Evolutionary conservation across 2,329 filamentous ascomycete species (phyloP).

Genomic region (Ophiocordyceps unilateralis): DNA sequence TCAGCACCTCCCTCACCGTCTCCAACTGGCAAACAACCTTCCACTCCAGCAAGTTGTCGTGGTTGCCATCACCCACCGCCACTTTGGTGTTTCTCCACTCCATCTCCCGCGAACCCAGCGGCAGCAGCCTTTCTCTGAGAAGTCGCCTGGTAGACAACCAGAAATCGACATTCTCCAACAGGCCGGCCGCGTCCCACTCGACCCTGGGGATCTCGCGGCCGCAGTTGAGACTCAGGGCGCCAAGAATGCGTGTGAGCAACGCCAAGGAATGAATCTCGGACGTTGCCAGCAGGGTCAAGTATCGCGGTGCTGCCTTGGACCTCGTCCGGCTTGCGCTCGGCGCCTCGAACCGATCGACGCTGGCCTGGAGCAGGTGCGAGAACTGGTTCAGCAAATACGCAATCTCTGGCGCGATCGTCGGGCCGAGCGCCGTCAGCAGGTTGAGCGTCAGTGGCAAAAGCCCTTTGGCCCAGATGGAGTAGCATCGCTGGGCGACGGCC

Average conservation of each 20-base stretch:
- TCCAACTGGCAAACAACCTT: constrained; percentile 56
- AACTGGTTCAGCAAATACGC: constrained; percentile 82
- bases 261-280: constrained; percentile 66
- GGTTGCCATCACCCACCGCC: constrained; percentile 15
- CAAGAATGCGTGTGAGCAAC: constrained; percentile 57
- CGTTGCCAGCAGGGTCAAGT: constrained; percentile 55
- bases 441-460: constrained; percentile 79
- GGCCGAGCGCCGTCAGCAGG: constrained; percentile 64
- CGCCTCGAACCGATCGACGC: constrained; percentile 53
- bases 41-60: constrained; percentile 55
- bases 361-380: constrained; percentile 56
- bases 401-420: constrained; percentile 69
- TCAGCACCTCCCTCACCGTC: constrained; percentile 37
- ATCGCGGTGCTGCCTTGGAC: constrained; percentile 32
- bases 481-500: constrained; percentile 52
- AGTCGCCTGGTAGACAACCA: constrained; percentile 54
- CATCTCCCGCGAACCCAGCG: constrained; percentile 54
- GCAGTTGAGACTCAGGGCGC: constrained; percentile 45
- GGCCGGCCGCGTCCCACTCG: constrained; percentile 53
- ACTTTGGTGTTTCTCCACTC: constrained; percentile 33
- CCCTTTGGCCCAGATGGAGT: constrained; percentile 78
- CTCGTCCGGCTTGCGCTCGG: constrained; percentile 35
- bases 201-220: constrained; percentile 57
- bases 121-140: constrained; percentile 55
- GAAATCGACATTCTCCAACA: constrained; percentile 72